phyloP scores from a whole-genome alignment of 192 early-diverging fungal genomes.

The Coemansia sp. region DNA sequence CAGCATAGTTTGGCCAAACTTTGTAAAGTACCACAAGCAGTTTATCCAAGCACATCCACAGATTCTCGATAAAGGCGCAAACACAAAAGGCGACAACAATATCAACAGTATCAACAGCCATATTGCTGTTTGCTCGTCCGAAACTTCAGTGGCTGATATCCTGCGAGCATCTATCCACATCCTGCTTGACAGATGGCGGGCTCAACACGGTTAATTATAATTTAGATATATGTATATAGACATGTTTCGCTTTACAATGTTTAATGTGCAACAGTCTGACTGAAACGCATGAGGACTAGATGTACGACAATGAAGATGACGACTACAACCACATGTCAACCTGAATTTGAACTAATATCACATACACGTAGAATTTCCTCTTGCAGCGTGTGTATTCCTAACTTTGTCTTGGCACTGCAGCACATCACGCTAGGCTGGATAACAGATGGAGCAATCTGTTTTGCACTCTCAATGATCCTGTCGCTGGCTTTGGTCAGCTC shows the following conservation, averaged over 20 bases:
- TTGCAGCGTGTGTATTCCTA: constrained; percentile 32
- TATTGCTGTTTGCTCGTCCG: constrained; percentile 40
- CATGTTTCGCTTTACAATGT: too few relatives aligned
- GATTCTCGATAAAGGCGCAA: not conserved
- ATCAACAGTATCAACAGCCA: not conserved
- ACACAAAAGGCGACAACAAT: not conserved
- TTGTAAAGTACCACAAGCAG: constrained; percentile 38
- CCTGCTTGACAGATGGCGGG: constrained; percentile 17
- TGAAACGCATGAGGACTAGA: too few relatives aligned
- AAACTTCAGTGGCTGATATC: constrained; percentile 17
- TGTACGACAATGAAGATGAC: too few relatives aligned
- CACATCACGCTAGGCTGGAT: constrained; percentile 19
- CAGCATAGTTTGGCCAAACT: constrained; percentile 75
- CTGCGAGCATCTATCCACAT: constrained; percentile 17
- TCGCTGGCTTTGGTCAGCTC: constrained; percentile 21
- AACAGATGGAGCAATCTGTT: constrained; percentile 26
- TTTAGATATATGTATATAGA: too few relatives aligned
- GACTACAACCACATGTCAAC: too few relatives aligned
- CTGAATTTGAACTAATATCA: not conserved
- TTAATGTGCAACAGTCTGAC: too few relatives aligned
- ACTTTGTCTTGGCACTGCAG: constrained; percentile 37
- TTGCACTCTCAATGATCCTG: constrained; percentile 9
- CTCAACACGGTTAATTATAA: not conserved
- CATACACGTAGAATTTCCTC: constrained; percentile 38
- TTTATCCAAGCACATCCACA: constrained; percentile 25